Evolutionary conservation across 768 basidiomycete species (phyloP).

Genomic region (Hygrocybe punicea): DNA sequence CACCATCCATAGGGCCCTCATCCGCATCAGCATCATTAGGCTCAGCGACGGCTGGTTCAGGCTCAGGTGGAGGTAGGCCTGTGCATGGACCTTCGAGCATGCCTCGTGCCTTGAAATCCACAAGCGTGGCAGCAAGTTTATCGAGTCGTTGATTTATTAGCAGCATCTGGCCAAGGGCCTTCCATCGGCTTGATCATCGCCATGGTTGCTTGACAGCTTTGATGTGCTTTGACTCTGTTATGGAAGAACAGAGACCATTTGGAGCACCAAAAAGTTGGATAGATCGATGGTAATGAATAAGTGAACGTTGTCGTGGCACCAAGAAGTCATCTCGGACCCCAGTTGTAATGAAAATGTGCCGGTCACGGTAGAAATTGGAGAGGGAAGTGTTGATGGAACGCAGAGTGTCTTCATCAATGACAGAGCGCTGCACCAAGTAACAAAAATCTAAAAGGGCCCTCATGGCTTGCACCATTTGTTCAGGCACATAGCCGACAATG

Average conservation of each 20-base stretch:
- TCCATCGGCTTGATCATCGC: conserved; percentile 18
- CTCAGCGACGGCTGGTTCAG: background rate
- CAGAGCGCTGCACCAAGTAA: conserved; percentile 16
- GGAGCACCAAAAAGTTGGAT: conserved; percentile 21
- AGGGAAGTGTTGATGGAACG: background rate
- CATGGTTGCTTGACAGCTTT: conserved; percentile 26
- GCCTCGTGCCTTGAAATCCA: conserved; percentile 15
- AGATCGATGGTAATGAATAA: conserved; percentile 11
- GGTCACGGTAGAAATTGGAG: conserved; percentile 3
- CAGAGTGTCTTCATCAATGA: conserved; percentile 10
- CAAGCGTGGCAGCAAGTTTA: conserved; percentile 17
- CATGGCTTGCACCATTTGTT: conserved; percentile 14
- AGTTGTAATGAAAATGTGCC: conserved; percentile 25
- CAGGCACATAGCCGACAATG: conserved; percentile 17
- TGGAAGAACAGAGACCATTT: conserved; percentile 22
- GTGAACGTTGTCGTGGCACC: background rate
- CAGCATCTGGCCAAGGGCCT: conserved; percentile 4
- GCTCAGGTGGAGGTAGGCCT: background rate
- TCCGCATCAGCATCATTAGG: background rate
- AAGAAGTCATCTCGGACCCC: background rate
- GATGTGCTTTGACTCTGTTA: conserved; percentile 25
- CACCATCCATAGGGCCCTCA: background rate
- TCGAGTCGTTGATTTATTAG: conserved; percentile 19
- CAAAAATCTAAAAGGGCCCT: conserved; percentile 23
- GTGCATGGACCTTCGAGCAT: conserved; percentile 11